Evolutionary conservation across 805 yeast genomes (phyloP).

Genomic region (Saturnispora halmiae): DNA sequence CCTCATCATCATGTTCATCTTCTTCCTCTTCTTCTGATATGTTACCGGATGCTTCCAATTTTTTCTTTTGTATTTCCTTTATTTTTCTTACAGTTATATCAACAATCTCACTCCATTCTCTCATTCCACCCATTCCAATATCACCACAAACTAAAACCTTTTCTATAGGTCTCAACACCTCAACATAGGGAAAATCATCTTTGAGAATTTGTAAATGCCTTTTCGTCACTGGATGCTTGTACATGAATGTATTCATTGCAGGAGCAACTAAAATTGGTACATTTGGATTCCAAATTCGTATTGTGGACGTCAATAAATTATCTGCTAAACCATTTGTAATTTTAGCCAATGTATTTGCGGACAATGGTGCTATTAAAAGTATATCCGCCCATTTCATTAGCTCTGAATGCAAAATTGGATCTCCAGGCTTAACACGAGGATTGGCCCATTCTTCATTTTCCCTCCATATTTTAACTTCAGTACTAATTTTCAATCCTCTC

Average conservation of each 20-base stretch:
- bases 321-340: conserved; percentile 88
- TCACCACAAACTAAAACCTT: conserved; percentile 94
- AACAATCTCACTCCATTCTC: conserved; percentile 93
- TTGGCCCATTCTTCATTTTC: conserved; percentile 86
- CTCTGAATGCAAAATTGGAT: conserved; percentile 92
- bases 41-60: conserved; percentile 27
- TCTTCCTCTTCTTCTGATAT: conserved; percentile 35
- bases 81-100: conserved; percentile 71
- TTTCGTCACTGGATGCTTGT: conserved; percentile 81
- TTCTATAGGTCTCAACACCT: conserved; percentile 88
- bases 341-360: conserved; percentile 88
- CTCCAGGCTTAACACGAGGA: conserved; percentile 58
- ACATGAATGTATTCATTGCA: conserved; percentile 89
- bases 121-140: conserved; percentile 99
- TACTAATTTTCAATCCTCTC: conserved; percentile 43
- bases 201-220: conserved; percentile 66
- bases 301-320: conserved; percentile 78
- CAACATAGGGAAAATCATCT: conserved; percentile 94
- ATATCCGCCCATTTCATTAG: conserved; percentile 95
- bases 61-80: conserved; percentile 49
- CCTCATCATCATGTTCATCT: conserved; percentile 36
- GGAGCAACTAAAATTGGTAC: conserved; percentile 89
- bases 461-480: conserved; percentile 80
- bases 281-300: conserved; percentile 92
- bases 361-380: conserved; percentile 83